Base-by-base conservation (phyloP, 106 monocot genomes). In the Vanilla planifolia region DNA sequence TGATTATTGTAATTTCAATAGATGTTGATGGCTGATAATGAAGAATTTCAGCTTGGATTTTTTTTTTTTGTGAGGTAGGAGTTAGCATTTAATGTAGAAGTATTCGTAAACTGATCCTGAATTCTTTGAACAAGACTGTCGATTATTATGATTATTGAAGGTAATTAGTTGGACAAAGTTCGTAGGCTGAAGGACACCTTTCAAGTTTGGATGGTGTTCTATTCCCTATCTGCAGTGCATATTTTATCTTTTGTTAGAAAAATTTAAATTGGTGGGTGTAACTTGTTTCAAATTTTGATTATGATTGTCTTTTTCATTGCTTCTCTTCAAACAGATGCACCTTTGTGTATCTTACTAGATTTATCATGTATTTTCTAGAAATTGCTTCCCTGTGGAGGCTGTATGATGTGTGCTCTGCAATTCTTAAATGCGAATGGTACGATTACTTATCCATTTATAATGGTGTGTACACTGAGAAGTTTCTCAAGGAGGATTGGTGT, bases 401-500 rank as follows among this genome's bases (percentile, higher is more conserved):
- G 15, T 75, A 68, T 81, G 36, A 67, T 64, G 75, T 61, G 60
- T 86, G 83, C 65, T 81, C 68, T 48, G 52, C 46, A 35, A 4
- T 46, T 51, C 52, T 96, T 20, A 79, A 71, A 65, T 28, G 71
- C 59, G 78, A 86, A 43, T 96, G 90, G 89, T 62, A 55, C 65
- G 51, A 65, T 57, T 55, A 83, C 62, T 28, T 62, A 36, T 42
- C 59, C 17, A 58, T 45, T 36, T 58, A 59, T 43, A 60, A 67
- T 70, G 23, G 9, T 59, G 3, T 47, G 33, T 28, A 63, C 51
- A 65, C 39, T 13, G 71, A 81, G 66, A 76, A 90, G 85, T 89
- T 86, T 62, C 58, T 96, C 8, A 81, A 69, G 64, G 40, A 73
- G 48, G 79, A 86, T 36, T 96, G 90, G 89, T 63, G 51, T 68